Evolutionary conservation across 371 early-diverging fungal species (phyloP).

Genomic region (Parasitella parasitica): DNA sequence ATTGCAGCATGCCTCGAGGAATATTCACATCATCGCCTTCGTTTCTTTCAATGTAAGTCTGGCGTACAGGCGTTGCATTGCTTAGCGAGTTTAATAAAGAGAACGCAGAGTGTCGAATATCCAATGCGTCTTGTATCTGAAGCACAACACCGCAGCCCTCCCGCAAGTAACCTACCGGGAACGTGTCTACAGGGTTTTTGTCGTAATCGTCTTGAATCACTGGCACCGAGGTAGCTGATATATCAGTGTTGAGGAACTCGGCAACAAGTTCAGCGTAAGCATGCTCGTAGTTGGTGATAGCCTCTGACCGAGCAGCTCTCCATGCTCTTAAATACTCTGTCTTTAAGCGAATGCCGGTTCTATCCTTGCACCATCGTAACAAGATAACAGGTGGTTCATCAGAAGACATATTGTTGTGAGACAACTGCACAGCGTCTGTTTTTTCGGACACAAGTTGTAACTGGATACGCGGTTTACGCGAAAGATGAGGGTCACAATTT

Average conservation of each 20-base stretch:
- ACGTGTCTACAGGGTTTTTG: conserved; percentile 9
- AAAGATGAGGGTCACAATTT: not conserved
- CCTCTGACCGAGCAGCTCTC: not conserved
- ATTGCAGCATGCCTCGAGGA: conserved; percentile 34
- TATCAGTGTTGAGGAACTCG: conserved; percentile 28
- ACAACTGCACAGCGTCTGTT: not conserved
- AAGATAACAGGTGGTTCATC: conserved; percentile 21
- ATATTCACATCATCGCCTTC: conserved; percentile 19
- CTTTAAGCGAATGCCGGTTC: conserved; percentile 22
- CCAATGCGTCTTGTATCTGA: conserved; percentile 36
- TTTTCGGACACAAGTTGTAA: not conserved
- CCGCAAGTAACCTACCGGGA: conserved; percentile 21
- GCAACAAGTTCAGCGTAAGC: conserved; percentile 15
- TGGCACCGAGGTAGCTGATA: conserved; percentile 27
- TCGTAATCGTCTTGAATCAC: conserved; percentile 25
- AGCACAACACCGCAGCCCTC: conserved; percentile 31
- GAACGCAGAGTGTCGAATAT: conserved; percentile 32
- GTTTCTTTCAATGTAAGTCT: conserved; percentile 23
- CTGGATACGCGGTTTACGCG: not conserved
- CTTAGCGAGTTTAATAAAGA: conserved; percentile 25
- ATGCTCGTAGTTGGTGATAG: conserved; percentile 10
- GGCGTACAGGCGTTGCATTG: conserved; percentile 27
- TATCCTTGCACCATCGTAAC: conserved; percentile 20
- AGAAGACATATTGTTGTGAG: not conserved
- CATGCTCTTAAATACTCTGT: conserved; percentile 23